Evolutionary conservation across 139 green algal genomes (phyloP).

Genomic region (Closterium sp.): DNA sequence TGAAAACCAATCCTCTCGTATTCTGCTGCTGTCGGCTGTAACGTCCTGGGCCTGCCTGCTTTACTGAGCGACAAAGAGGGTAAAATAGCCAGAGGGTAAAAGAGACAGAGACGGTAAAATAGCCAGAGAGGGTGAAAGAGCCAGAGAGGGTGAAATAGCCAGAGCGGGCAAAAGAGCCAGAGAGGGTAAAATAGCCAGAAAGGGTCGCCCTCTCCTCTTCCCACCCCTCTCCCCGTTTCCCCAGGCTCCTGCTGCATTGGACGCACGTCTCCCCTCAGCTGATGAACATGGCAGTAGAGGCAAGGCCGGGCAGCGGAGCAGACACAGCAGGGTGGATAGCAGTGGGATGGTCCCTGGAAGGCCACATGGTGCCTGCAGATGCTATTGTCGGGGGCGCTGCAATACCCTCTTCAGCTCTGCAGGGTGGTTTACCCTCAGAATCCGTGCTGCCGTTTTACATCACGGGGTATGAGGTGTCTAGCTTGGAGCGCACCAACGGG

Average conservation of each 20-base stretch:
- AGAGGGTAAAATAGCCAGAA: too few species aligned
- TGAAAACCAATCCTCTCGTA: too few species aligned
- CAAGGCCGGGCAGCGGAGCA: background rate
- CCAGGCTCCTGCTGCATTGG: background rate
- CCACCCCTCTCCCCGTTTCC: background rate
- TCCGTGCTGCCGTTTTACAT: background rate
- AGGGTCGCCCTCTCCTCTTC: background rate
- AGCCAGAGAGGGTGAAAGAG: too few species aligned
- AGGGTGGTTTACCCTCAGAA: background rate
- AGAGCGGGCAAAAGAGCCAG: too few species aligned
- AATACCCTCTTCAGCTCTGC: background rate
- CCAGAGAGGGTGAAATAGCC: too few species aligned
- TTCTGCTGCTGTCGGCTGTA: background rate
- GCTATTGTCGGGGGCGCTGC: background rate
- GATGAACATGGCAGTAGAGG: background rate
- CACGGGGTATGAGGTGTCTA: background rate
- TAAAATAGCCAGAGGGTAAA: too few species aligned
- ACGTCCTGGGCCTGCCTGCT: too few species aligned
- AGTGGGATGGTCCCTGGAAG: background rate
- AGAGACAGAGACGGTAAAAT: too few species aligned
- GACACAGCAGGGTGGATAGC: background rate
- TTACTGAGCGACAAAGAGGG: too few species aligned
- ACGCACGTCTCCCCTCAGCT: background rate
- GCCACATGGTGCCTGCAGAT: background rate
- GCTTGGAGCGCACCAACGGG: background rate